Conservation (phyloP, 1,284 basidiomycete species). For the Ganoderma sinense region DNA sequence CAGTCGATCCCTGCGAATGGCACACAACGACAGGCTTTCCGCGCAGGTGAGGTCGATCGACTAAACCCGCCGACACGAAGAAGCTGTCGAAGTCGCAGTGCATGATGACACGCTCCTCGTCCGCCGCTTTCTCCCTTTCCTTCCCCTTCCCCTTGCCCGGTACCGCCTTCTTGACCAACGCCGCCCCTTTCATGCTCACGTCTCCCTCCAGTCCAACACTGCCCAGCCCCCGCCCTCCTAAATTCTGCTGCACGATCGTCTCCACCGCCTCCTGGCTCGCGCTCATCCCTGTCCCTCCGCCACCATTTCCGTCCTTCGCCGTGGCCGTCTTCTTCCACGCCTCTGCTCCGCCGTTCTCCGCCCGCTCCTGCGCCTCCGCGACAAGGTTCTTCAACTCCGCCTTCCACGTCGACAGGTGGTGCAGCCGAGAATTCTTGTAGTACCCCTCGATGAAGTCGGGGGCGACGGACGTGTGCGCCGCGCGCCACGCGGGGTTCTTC, state of each 20-base stretch:
- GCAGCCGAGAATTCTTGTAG: slow-evolving; percentile 92
- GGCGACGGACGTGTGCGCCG: slow-evolving; percentile 86
- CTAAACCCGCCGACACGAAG: slow-evolving; percentile 92
- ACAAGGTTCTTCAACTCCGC: slow-evolving; percentile 87
- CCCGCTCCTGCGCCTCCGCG: slow-evolving; percentile 77
- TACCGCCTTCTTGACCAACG: slow-evolving; percentile 53
- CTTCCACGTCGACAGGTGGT: slow-evolving; percentile 94
- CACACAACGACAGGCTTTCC: slow-evolving; percentile 95
- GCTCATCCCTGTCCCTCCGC: slow-evolving; percentile 19
- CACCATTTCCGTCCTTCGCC: background rate
- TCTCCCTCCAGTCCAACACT: slow-evolving; percentile 32
- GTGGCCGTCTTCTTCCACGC: slow-evolving; percentile 27
- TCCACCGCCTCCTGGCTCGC: slow-evolving; percentile 38
- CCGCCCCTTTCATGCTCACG: slow-evolving; percentile 68
- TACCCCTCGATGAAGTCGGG: slow-evolving; percentile 90
- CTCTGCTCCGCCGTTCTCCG: slow-evolving; percentile 52
- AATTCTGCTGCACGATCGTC: slow-evolving; percentile 37
- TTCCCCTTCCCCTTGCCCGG: slow-evolving; percentile 60
- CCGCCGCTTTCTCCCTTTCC: slow-evolving; percentile 49
- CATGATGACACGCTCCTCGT: slow-evolving; percentile 78
- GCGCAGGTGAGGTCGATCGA: slow-evolving; percentile 78
- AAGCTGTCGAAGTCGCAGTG: slow-evolving; percentile 98
- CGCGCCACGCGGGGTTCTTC: slow-evolving; percentile 85
- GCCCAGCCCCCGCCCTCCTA: slow-evolving; percentile 30
- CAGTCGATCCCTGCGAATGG: slow-evolving; percentile 83